These are phyloP conservation scores for Scheffersomyces spartinae DNA, from an alignment of 805 yeast genomes.

Conservation along the genomic window DNA sequence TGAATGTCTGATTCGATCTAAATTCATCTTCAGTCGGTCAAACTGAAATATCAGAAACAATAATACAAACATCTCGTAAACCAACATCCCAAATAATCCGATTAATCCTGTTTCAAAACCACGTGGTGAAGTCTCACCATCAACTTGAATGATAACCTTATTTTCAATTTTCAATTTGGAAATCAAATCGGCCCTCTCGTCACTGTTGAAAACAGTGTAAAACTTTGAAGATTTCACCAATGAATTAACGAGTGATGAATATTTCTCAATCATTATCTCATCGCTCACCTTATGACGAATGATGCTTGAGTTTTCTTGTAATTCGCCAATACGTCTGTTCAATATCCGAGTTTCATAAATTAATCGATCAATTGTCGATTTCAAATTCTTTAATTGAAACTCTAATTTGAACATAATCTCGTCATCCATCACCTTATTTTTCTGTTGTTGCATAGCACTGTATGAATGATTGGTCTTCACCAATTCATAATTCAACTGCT, in stretches of 20 bases:
- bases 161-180: too few relatives aligned
- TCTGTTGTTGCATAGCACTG: constrained; percentile 13
- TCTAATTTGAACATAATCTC: constrained; percentile 18
- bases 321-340: constrained; percentile 26
- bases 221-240: too few relatives aligned
- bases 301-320: constrained; percentile 20
- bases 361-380: constrained; percentile 25
- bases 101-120: constrained; percentile 6
- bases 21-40: constrained; percentile 30
- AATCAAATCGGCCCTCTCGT: too few relatives aligned
- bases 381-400: constrained; percentile 17
- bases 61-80: constrained; percentile 20
- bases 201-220: too few relatives aligned
- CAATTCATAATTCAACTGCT: constrained; percentile 19
- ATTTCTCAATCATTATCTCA: too few relatives aligned
- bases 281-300: too few relatives aligned
- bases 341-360: constrained; percentile 30
- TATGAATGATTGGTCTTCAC: constrained; percentile 15
- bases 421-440: constrained; percentile 14
- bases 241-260: too few relatives aligned
- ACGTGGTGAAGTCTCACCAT: too few relatives aligned
- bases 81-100: constrained; percentile 15
- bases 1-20: constrained; percentile 26
- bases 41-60: constrained; percentile 24
- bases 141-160: too few relatives aligned